Evolutionary conservation across 345 rosid species (phyloP).

Genomic region (Lepidium aucheri): DNA sequence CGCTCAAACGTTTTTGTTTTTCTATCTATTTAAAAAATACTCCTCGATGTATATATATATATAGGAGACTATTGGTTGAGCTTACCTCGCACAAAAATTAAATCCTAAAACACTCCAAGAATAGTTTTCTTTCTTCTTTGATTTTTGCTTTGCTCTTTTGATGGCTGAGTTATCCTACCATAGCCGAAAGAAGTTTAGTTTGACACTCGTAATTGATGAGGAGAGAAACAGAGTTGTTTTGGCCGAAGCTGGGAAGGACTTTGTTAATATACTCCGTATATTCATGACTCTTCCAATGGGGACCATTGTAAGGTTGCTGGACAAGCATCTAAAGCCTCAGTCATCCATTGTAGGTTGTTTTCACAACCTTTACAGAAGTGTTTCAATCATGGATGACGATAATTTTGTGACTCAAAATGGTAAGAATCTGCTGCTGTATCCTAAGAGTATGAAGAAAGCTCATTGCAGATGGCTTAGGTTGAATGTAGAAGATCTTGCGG

Average conservation of each 20-base stretch:
- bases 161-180: too few relatives aligned
- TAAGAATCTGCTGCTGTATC: background rate
- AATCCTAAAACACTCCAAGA: too few relatives aligned
- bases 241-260: conserved; percentile 27
- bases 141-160: too few relatives aligned
- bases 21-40: background rate
- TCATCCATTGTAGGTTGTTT: conserved; percentile 1
- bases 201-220: conserved; percentile 23
- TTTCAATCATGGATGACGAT: background rate
- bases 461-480: background rate
- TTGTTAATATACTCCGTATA: conserved; percentile 20
- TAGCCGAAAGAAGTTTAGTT: background rate
- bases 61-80: background rate
- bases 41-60: background rate
- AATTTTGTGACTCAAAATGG: background rate
- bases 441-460: conserved; percentile 4
- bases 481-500: background rate
- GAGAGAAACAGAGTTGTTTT: conserved; percentile 16
- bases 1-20: background rate
- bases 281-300: conserved; percentile 23
- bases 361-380: conserved; percentile 21
- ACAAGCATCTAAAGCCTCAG: conserved; percentile 4
- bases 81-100: too few relatives aligned
- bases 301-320: conserved; percentile 12
- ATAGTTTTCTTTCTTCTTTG: too few relatives aligned